These are phyloP conservation scores for Hanseniaspora pseudoguilliermondii DNA, from an alignment of 805 yeast species.

Conservation along the genomic window DNA sequence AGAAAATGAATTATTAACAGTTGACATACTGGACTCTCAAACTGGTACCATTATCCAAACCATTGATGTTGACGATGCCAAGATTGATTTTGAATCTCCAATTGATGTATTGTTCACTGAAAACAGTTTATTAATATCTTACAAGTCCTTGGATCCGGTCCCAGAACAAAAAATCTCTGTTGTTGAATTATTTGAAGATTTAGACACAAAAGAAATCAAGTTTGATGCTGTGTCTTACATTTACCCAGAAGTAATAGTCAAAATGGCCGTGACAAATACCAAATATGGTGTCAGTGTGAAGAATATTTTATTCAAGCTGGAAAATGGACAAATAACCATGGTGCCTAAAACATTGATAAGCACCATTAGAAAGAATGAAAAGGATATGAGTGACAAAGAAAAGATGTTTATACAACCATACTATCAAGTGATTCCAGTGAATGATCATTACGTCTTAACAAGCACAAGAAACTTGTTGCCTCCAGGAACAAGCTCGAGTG, in stretches of 20 bases:
- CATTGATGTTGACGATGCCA: slow-evolving; percentile 27
- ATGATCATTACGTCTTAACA: slow-evolving; percentile 37
- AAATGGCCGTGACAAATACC: slow-evolving; percentile 44
- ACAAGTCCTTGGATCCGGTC: slow-evolving; percentile 37
- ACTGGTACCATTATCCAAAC: slow-evolving; percentile 52
- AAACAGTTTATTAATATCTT: slow-evolving; percentile 67
- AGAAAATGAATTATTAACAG: slow-evolving; percentile 26
- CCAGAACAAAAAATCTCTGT: slow-evolving; percentile 51
- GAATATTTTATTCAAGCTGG: slow-evolving; percentile 46
- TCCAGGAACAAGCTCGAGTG: slow-evolving; percentile 15
- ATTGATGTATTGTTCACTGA: slow-evolving; percentile 58
- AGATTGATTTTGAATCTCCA: slow-evolving; percentile 29
- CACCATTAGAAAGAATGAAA: slow-evolving; percentile 54
- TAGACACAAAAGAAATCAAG: slow-evolving; percentile 11
- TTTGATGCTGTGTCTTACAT: slow-evolving; percentile 45
- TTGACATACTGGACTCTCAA: slow-evolving; percentile 52
- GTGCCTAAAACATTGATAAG: slow-evolving; percentile 60
- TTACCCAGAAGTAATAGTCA: slow-evolving; percentile 45
- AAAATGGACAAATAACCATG: slow-evolving; percentile 47
- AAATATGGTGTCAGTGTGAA: slow-evolving; percentile 57
- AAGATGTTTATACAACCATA: slow-evolving; percentile 46
- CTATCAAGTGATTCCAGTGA: slow-evolving; percentile 45
- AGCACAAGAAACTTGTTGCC: slow-evolving; percentile 36
- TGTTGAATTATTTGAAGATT: slow-evolving; percentile 60
- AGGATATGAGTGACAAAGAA: slow-evolving; percentile 40